Evolutionary conservation across 306 rosid genomes (phyloP).

Genomic region (Hylodesmum podocarpum): DNA sequence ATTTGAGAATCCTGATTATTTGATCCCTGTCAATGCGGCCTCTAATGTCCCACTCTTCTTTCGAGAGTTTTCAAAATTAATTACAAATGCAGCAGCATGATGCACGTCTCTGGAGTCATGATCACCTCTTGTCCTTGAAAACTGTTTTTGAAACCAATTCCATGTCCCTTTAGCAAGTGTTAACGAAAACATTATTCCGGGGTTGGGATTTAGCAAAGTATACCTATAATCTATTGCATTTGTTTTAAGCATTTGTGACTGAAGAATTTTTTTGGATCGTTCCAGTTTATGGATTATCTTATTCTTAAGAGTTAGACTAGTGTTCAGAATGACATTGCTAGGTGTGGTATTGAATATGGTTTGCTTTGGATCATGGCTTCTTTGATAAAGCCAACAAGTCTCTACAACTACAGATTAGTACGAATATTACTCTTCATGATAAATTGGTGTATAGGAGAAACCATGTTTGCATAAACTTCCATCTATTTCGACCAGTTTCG

Average conservation of each 20-base stretch:
- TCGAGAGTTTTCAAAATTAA: too few species aligned
- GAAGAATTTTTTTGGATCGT: conserved; percentile 11
- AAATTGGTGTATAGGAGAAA: conserved; percentile 22
- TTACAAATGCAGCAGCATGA: too few species aligned
- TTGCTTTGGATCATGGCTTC: neutral
- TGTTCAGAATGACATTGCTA: neutral
- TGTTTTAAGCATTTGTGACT: conserved; percentile 19
- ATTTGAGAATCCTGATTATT: too few species aligned
- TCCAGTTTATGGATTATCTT: conserved; percentile 16
- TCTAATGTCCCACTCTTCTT: too few species aligned
- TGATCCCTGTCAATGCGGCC: too few species aligned
- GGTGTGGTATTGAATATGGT: conserved; percentile 22
- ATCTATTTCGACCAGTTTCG: neutral
- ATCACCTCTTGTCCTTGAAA: too few species aligned
- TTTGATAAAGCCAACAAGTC: neutral
- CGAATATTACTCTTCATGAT: neutral
- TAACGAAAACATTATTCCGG: conserved; percentile 67
- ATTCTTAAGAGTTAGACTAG: conserved; percentile 16
- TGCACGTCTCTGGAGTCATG: too few species aligned
- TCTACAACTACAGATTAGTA: neutral
- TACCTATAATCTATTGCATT: conserved; percentile 16
- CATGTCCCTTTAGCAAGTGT: conserved; percentile 73
- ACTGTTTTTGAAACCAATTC: too few species aligned
- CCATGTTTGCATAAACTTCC: conserved; percentile 1
- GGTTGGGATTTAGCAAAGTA: conserved; percentile 48